Base-by-base conservation (phyloP, 352 stramenopile species). In the Phytophthora pistaciae region DNA sequence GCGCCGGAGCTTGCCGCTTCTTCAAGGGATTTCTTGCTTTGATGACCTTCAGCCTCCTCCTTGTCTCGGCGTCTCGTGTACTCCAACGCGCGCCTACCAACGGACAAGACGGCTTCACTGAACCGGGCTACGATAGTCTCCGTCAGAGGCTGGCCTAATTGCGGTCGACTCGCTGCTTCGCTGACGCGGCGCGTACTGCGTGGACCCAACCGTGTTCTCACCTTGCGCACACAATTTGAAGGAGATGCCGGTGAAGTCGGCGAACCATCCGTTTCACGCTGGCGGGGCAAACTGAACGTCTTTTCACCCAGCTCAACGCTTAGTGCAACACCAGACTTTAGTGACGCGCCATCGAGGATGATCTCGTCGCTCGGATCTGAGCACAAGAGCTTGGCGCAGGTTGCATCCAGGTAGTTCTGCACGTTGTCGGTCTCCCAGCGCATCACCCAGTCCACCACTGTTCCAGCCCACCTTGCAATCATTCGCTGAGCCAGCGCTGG, bases 291-390 rank as follows among this genome's bases (percentile, higher is more conserved):
- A 27, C 74, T 70, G 21, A 82, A 87, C 1, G 40, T 62, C 31
- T 72, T 58, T 11, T 94, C 87, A 1, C 77, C 82, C 7, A 97
- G 60, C 56, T 95, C 88, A 2, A 89, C 18, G 4, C 79, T 79
- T 6, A 96, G 46, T 13, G 90, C 88, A 4, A 96, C 85, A 3
- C 90, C 90, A 10, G 87, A 86, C 48, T 97, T 97, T 13, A 97
- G 75, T 8, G 90, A 97, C 9, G 88, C 90, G 23, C 78, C 82
- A 57, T 97, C 90, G 3, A 85, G 66, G 40, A 97, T 95, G 44
- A 97, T 95, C 53, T 96, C 88, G 52, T 97, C 90, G 38, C 84
- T 73, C 0, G 88, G 78, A 53, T 97, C 88, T 0, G 88, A 97
- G 65, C 90, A 97, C 3, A 97, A 57, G 8, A 97, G 62, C 62